Evolutionary conservation across 2,329 filamentous ascomycete genomes (phyloP), one percentile per base, ranked within the genome.

Genomic region (Sphaerulina musiva): DNA sequence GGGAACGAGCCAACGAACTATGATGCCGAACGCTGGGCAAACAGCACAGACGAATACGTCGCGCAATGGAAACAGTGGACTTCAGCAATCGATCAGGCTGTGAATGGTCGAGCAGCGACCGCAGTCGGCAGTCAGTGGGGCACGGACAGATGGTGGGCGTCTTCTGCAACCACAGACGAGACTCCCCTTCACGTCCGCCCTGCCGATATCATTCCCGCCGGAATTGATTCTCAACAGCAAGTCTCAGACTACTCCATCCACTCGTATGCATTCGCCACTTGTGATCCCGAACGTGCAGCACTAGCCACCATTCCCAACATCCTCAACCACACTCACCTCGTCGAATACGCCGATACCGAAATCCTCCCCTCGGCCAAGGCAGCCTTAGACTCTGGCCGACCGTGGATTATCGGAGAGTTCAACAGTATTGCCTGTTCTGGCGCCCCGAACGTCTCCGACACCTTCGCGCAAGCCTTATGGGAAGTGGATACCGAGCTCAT

Each of bases 351-450:
- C 6, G 60, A 64, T 34, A 59, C 60, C 1, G 64, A 66, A 17
- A 66, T 67, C 42, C 61, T 62, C 10, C 65, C 65, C 3, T 66
- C 64, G 0, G 64, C 63, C 0, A 51, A 61, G 39, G 64, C 65
- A 2, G 63, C 65, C 4, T 56, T 66, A 8, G 63, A 63, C 29
- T 55, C 58, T 6, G 64, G 62, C 17, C 60, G 48, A n/a, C 52
- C 55, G 1, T 67, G 65, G 65, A 60, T 67, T 45, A 67, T 73
- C 12, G 72, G 70, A 38, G 72, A 74, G 55, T 72, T 70, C 61
- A 74, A 73, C 63, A 70, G 67, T 4, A 70, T 74, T 46, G 68
- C 71, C 5, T 74, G 72, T 56, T 66, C 64, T n/a, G 72, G 72
- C 6, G 66, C 65, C 26, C 69, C 70, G 0, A 66, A 67, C 52